Evolutionary conservation across 768 basidiomycete species (phyloP).

Genomic region (Suillus decipiens): DNA sequence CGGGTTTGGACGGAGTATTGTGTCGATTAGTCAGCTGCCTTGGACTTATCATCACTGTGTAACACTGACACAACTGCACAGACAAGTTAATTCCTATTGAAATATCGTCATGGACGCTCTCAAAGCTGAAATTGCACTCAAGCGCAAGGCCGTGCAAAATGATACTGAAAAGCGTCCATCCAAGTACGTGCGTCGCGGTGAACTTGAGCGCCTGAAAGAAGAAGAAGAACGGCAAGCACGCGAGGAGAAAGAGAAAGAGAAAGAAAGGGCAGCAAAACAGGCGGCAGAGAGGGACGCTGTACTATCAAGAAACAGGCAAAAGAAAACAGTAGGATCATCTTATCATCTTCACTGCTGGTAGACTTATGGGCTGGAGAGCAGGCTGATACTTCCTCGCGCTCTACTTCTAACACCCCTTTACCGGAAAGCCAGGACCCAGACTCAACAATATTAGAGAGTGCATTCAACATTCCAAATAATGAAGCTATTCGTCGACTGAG

Average conservation of each 20-base stretch:
- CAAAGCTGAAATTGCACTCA: conserved; percentile 83
- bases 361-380: conserved; percentile 47
- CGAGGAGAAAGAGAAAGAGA: conserved; percentile 32
- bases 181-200: conserved; percentile 91
- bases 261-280: conserved; percentile 36
- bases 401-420: conserved; percentile 42
- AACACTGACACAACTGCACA: neutral
- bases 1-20: conserved; percentile 19
- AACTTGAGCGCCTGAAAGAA: conserved; percentile 73
- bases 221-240: conserved; percentile 41
- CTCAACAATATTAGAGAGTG: conserved; percentile 40
- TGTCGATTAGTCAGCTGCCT: conserved; percentile 38
- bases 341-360: conserved; percentile 9
- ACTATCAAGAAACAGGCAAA: conserved; percentile 25
- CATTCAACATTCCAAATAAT: conserved; percentile 91
- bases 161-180: conserved; percentile 51
- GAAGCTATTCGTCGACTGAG: conserved; percentile 90
- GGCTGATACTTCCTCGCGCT: conserved; percentile 37
- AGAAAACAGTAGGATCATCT: conserved; percentile 46
- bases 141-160: conserved; percentile 74
- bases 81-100: conserved; percentile 1
- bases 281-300: conserved; percentile 22
- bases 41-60: neutral
- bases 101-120: conserved; percentile 76
- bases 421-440: conserved; percentile 36